Evolutionary conservation across 257 asterid genomes (phyloP), one percentile per base, ranked within the genome.

Genomic region (Lycium barbarum): DNA sequence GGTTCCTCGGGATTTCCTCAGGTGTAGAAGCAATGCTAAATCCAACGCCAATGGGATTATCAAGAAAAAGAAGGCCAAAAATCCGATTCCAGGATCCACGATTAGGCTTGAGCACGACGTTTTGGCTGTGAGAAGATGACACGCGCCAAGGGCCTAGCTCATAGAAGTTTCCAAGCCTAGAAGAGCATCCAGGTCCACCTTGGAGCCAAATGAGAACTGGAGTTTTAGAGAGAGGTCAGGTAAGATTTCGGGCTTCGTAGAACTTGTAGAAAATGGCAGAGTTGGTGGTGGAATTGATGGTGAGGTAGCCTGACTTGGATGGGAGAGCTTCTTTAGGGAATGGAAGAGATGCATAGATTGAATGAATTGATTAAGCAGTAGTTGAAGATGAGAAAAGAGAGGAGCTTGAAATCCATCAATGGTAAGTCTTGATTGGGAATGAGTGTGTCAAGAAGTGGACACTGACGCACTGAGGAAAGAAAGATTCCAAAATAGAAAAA

Each of bases 111-210:
- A 94, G 91, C 0, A 89, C 57, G 22, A 87, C 22, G 18, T 83
- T 76, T 57, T 71, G 63, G 0, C 57, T 54, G 66, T 58, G 82
- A 72, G 88, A 86, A 26, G 90, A 82, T 0, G 87, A 86, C 17
- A 93, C 91, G 1, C 90, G 90, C 94, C 96, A 95, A 3, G 98
- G 97, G 15, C 97, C 98, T 49, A 94, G 88, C 87, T 95, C 98
- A 45, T 84, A 92, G 38, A 93, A 94, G 85, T 95, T 95, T 15
- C 91, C 98, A 1, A 93, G 9, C 98, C 94, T 90, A 55, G 98
- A 95, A 2, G 98, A 92, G 78, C 98, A 95, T 45, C 98, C 98
- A 63, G 97, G 98, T 67, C 98, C 97, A 1, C 97, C 98, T 87
- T 95, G 96, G 9, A 94, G 98, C 98, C 98, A 95, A 43, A 95